phyloP scores from a whole-genome alignment of 768 basidiomycete species.

The Pisolithus microcarpus region DNA sequence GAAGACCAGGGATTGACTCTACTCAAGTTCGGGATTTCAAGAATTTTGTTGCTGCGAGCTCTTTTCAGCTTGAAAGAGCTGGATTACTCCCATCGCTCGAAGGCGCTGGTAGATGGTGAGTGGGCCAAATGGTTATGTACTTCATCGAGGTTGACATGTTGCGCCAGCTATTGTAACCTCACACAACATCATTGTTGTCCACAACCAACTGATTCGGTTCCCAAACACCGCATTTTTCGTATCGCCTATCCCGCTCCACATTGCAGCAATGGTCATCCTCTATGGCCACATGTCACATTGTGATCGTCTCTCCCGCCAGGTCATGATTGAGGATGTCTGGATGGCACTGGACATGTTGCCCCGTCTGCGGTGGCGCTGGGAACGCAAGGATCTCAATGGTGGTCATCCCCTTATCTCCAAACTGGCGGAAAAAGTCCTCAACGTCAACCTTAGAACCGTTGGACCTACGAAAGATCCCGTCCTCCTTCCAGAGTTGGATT shows the following conservation, averaged over 20 bases:
- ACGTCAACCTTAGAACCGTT: conserved; percentile 59
- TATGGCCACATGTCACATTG: conserved; percentile 81
- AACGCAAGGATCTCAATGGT: conserved; percentile 72
- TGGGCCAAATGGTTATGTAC: background rate
- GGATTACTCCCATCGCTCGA: conserved; percentile 54
- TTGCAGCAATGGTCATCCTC: conserved; percentile 86
- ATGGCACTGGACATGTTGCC: conserved; percentile 85
- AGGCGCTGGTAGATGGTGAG: conserved; percentile 74
- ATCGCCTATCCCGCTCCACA: conserved; percentile 82
- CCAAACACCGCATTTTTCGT: conserved; percentile 86
- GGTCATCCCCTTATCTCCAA: conserved; percentile 80
- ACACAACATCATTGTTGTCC: conserved; percentile 81
- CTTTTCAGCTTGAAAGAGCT: conserved; percentile 74
- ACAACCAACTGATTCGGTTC: conserved; percentile 76
- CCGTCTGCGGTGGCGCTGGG: conserved; percentile 88
- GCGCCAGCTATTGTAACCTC: conserved; percentile 70
- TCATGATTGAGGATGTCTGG: conserved; percentile 77
- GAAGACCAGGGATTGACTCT: conserved; percentile 79
- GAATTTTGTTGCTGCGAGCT: conserved; percentile 71
- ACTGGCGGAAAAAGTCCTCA: conserved; percentile 75
- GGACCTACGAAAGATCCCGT: conserved; percentile 32
- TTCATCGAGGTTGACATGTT: conserved; percentile 1
- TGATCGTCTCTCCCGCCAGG: conserved; percentile 53
- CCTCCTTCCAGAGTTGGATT: conserved; percentile 38
- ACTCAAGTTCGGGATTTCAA: conserved; percentile 74